Evolutionary conservation across 2,329 filamentous ascomycete genomes (phyloP), one percentile per base, ranked within the genome.

Genomic region (Trichoderma lentiforme): DNA sequence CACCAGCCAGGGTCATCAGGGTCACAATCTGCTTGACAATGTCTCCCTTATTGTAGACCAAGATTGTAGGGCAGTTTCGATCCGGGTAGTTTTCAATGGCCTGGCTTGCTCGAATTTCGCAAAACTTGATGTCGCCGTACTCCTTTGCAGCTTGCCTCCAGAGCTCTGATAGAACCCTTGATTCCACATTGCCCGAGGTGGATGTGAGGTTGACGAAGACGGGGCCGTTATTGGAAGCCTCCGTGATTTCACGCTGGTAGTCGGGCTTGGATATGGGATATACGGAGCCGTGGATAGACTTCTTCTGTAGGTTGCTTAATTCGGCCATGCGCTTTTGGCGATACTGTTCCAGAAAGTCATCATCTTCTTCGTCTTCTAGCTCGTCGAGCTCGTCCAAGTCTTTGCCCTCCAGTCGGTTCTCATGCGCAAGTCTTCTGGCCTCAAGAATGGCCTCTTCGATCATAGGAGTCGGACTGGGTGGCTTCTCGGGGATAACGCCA

Each of bases 21-120:
- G 95, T 98, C n/a, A 99, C 92, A 66, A 98, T 83, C 82, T 99
- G 96, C 83, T 90, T 93, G 80, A 91, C 90, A 75, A 99, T 97
- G 79, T 99, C 93, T 21, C 94, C 94, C 77, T 97, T 94, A 79
- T 91, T 92, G 83, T 99, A 99, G 0, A 97, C 89, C 74, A 99
- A 80, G 43, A 99, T 94, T 0, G 96, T 99, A 2, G 96, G 96
- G 72, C 94, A 97, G 81, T 99, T 99, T 71, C 89, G 88, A 78
- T 98, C 96, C 2, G 96, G 96, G 81, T 99, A 99, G 53, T 94
- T 94, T 81, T 98, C 96, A 76, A 99, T 98, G 72, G 96, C 97
- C 83, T 98, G 90, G 79, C 94, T 91, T 7, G 91, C 96, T 76
- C 91, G 89, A 76, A 99, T 98, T 83, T 98, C 93, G 81, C 95